phyloP scores from a whole-genome alignment of 768 basidiomycete species.

The Rickenella mellea region DNA sequence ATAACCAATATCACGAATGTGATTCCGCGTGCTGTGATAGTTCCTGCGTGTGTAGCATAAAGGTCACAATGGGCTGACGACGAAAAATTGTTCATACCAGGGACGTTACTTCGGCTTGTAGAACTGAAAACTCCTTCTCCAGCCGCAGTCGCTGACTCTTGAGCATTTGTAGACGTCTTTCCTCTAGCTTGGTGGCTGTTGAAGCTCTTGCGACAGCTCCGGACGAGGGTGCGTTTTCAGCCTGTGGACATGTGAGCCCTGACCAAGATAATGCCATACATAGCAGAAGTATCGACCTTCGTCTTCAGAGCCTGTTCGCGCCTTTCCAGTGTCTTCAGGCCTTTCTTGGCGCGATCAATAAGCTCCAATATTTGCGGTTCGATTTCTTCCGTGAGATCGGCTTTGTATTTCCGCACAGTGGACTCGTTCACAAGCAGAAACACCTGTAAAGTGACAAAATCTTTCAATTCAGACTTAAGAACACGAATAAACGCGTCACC shows the following conservation, averaged over 20 bases:
- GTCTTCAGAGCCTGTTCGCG: slow-evolving; percentile 51
- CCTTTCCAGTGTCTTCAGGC: slow-evolving; percentile 50
- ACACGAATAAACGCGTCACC: slow-evolving; percentile 5
- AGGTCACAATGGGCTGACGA: no score
- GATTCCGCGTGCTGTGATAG: no score
- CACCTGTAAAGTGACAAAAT: slow-evolving; percentile 33
- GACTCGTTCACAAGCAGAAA: slow-evolving; percentile 67
- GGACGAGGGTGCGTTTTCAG: slow-evolving; percentile 28
- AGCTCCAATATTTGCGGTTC: slow-evolving; percentile 76
- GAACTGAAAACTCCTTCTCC: slow-evolving; percentile 47
- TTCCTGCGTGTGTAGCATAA: no score
- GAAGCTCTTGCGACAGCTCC: slow-evolving; percentile 38
- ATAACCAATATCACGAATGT: no score
- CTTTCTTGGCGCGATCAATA: slow-evolving; percentile 60
- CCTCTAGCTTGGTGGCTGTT: slow-evolving; percentile 55
- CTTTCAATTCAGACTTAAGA: neutral
- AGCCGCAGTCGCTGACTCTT: slow-evolving; percentile 58
- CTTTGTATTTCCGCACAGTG: slow-evolving; percentile 65
- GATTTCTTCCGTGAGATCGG: slow-evolving; percentile 68
- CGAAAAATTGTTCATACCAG: no score
- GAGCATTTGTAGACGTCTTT: slow-evolving; percentile 53
- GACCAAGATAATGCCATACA: neutral
- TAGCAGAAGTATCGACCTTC: slow-evolving; percentile 36
- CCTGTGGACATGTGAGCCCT: slow-evolving; percentile 48
- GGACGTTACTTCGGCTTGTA: slow-evolving; percentile 63